Evolutionary conservation across 257 asterid genomes (phyloP).

Genomic region (Solanum medicagineum): DNA sequence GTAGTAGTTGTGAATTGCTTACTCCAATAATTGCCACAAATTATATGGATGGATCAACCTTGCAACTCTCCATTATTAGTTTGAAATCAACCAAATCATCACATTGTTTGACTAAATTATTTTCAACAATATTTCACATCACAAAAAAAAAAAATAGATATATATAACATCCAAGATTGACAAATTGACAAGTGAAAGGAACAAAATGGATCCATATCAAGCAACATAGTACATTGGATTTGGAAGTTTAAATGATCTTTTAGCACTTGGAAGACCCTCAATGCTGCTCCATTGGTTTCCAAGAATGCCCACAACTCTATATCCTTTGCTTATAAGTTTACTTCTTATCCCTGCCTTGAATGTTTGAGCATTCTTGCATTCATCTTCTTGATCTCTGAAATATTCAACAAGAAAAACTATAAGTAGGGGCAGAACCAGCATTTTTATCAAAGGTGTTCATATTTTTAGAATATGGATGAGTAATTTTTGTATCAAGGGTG

Average conservation of each 20-base stretch:
- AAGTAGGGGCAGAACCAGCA: no score
- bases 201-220: constrained; percentile 1
- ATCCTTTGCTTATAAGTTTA: constrained; percentile 36
- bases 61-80: not conserved
- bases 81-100: not conserved
- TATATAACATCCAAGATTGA: not conserved
- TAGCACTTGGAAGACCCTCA: constrained; percentile 41
- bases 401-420: not conserved
- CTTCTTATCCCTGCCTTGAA: constrained; percentile 50
- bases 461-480: no score
- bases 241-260: constrained; percentile 66
- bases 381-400: constrained; percentile 36
- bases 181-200: not conserved
- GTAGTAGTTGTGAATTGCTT: not conserved
- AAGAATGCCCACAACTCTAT: constrained; percentile 43
- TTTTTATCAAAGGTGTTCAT: no score
- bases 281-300: constrained; percentile 87
- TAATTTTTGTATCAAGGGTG: no score
- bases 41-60: not conserved
- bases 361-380: constrained; percentile 17
- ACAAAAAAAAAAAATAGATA: no score
- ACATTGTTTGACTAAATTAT: not conserved
- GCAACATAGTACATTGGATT: constrained; percentile 60
- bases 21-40: not conserved
- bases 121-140: not conserved